phyloP scores from a whole-genome alignment of 148 eudicot genomes.

The Diospyros lotus region DNA sequence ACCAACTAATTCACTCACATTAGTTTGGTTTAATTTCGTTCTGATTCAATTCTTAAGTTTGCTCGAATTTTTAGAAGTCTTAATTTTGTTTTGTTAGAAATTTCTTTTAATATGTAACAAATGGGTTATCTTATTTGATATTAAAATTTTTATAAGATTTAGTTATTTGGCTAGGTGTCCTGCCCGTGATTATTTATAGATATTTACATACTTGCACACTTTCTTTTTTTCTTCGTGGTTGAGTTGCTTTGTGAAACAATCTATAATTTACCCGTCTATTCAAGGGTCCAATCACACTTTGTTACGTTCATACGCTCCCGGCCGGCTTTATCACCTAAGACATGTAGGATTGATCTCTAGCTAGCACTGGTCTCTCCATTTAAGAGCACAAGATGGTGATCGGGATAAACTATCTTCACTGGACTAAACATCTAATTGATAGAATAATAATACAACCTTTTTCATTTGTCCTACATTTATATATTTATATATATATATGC shows the following conservation, averaged over 20 bases:
- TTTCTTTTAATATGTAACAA: too few relatives aligned
- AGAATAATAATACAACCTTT: constrained; percentile 14
- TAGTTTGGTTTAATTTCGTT: too few relatives aligned
- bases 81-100: too few relatives aligned
- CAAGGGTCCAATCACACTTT: constrained; percentile 24
- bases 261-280: neutral
- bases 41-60: too few relatives aligned
- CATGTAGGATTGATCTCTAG: constrained; percentile 1
- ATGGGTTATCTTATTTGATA: too few relatives aligned
- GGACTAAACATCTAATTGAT: constrained; percentile 23
- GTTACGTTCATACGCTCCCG: constrained; percentile 6
- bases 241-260: neutral
- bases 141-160: too few relatives aligned
- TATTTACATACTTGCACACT: neutral
- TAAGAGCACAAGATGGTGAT: constrained; percentile 15
- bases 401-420: constrained; percentile 32
- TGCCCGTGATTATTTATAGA: too few relatives aligned
- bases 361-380: constrained; percentile 22
- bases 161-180: too few relatives aligned
- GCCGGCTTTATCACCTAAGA: constrained; percentile 9
- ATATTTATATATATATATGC: too few relatives aligned
- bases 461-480: neutral
- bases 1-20: too few relatives aligned
- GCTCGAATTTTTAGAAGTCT: too few relatives aligned
- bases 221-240: neutral